Conservation (phyloP, 345 rosid species). For the Sisymbrium irio region DNA sequence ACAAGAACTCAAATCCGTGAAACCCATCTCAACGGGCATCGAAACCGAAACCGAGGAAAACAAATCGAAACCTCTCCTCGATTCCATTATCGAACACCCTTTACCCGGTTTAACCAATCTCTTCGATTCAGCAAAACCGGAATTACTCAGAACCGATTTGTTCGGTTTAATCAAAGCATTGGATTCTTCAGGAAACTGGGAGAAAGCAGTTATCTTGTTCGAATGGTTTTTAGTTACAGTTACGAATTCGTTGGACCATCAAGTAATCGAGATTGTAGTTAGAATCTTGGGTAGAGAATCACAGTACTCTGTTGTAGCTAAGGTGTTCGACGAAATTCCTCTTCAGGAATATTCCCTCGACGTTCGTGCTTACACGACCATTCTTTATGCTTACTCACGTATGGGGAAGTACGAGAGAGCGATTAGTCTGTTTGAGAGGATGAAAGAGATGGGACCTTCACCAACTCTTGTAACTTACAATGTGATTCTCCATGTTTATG, state of each 20-base stretch:
- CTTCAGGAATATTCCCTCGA: slow-evolving; percentile 56
- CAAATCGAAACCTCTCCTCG: no score
- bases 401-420: slow-evolving; percentile 61
- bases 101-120: slow-evolving; percentile 45
- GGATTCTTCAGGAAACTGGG: slow-evolving; percentile 66
- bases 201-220: slow-evolving; percentile 63
- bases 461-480: slow-evolving; percentile 89
- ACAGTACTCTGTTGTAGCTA: slow-evolving; percentile 61
- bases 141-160: slow-evolving; percentile 60
- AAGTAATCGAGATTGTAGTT: slow-evolving; percentile 55
- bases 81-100: slow-evolving; percentile 55
- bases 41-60: no score
- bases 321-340: slow-evolving; percentile 65
- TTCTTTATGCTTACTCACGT: slow-evolving; percentile 63
- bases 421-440: slow-evolving; percentile 55
- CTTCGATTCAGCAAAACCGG: slow-evolving; percentile 49
- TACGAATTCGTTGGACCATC: slow-evolving; percentile 43
- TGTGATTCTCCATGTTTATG: slow-evolving; percentile 85
- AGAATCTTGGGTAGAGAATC: slow-evolving; percentile 81
- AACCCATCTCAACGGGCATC: no score
- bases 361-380: slow-evolving; percentile 76
- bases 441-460: slow-evolving; percentile 63
- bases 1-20: no score
- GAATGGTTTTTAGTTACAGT: slow-evolving; percentile 58
- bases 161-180: slow-evolving; percentile 61